A percentile compares a stretch with the other conserved stretches of the same genome.
Evolutionary conservation across 305 asterid genomes (phyloP).

Genomic region (Fraxinus dipetala): DNA sequence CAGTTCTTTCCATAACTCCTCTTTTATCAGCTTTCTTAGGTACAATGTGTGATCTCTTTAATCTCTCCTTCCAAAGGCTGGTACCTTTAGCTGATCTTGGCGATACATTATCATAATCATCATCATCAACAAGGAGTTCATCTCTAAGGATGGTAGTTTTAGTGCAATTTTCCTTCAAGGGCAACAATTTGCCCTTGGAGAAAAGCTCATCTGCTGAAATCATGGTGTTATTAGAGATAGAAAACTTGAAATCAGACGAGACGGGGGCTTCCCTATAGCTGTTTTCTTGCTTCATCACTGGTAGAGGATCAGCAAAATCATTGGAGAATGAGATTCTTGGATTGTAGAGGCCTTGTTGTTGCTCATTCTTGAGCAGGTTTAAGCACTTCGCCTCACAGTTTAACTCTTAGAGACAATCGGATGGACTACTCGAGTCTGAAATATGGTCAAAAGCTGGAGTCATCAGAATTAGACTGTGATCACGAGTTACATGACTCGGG

Average conservation of each 20-base stretch:
- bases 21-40: conserved; percentile 48
- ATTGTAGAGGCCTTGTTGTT: conserved; percentile 38
- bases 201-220: conserved; percentile 76
- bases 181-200: conserved; percentile 66
- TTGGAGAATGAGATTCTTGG: conserved; percentile 92
- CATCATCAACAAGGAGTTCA: conserved; percentile 58
- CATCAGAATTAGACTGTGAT: neutral
- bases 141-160: conserved; percentile 59
- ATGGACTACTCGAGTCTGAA: neutral
- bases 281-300: conserved; percentile 47
- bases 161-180: conserved; percentile 39
- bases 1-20: conserved; percentile 49
- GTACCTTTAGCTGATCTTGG: conserved; percentile 32
- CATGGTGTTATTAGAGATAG: conserved; percentile 44
- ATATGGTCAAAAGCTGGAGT: neutral
- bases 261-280: conserved; percentile 83
- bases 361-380: conserved; percentile 69
- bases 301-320: conserved; percentile 64
- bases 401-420: neutral
- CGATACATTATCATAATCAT: conserved; percentile 31
- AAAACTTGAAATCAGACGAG: conserved; percentile 70
- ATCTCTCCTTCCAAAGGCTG: conserved; percentile 68
- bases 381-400: conserved; percentile 25
- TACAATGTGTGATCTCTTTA: conserved; percentile 49
- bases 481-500: neutral